Percentiles rank a stretch among this genome's conserved stretches.
These are phyloP conservation scores for Parafenestella ontariensis DNA, from an alignment of 2,329 filamentous ascomycete genomes.

Conservation along the genomic window DNA sequence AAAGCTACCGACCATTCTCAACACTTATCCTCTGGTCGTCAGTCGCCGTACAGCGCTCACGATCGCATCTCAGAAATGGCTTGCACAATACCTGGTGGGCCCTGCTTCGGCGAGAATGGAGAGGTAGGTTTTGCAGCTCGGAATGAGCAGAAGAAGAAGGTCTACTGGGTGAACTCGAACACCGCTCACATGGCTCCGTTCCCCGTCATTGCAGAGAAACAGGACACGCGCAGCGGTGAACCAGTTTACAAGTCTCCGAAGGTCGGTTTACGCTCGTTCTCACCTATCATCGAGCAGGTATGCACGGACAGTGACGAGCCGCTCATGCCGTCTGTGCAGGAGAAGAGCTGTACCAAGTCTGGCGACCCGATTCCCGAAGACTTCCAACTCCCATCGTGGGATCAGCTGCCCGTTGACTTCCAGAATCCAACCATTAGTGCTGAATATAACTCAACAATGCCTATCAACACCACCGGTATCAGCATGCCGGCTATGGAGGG, in stretches of 20 bases:
- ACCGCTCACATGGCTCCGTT: constrained; percentile 8
- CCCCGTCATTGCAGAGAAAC: not conserved
- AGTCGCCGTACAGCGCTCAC: constrained; percentile 22
- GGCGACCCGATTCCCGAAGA: constrained; percentile 10
- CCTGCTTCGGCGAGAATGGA: constrained; percentile 33
- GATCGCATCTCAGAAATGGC: constrained; percentile 29
- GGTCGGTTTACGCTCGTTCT: constrained; percentile 5
- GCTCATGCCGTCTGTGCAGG: not conserved
- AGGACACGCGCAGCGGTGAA: constrained; percentile 4
- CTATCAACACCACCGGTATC: constrained; percentile 17
- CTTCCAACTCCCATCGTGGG: constrained; percentile 38
- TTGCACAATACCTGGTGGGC: constrained; percentile 19
- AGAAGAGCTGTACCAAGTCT: constrained; percentile 5
- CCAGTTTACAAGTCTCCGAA: constrained; percentile 7
- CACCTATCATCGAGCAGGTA: constrained; percentile 17
- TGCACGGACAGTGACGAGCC: constrained; percentile 12
- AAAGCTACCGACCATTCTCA: constrained; percentile 20
- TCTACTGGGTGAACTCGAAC: constrained; percentile 13
- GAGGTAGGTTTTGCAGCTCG: constrained; percentile 22
- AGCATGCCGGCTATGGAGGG: constrained; percentile 9
- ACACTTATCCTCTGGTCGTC: constrained; percentile 17
- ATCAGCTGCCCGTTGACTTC: constrained; percentile 33
- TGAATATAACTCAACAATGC: constrained; percentile 19
- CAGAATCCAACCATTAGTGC: constrained; percentile 32
- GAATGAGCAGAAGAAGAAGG: constrained; percentile 12